These are phyloP conservation scores for Paramecium biaurelia DNA, from an alignment of 73 alveolate genomes.

Conservation along the genomic window DNA sequence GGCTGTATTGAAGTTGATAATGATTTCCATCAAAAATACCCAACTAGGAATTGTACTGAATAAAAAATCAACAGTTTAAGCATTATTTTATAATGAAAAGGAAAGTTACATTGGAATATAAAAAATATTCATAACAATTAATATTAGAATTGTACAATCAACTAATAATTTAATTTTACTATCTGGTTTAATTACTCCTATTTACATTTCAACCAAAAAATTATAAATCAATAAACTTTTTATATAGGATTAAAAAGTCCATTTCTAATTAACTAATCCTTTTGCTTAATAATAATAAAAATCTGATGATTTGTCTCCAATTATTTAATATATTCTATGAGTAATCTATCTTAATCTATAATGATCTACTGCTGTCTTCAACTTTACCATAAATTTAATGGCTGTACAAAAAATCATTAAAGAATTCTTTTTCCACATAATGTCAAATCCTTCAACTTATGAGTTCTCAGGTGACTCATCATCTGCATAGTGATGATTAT, in stretches of 20 bases:
- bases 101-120: slow-evolving; percentile 38
- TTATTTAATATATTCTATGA: neutral
- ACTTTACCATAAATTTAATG: neutral
- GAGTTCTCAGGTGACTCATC: slow-evolving; percentile 34
- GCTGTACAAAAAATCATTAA: neutral
- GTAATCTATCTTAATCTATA: neutral
- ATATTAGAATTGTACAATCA: neutral
- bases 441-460: neutral
- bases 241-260: neutral
- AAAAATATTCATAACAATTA: neutral
- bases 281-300: neutral
- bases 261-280: neutral
- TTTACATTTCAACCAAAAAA: neutral
- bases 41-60: slow-evolving; percentile 24
- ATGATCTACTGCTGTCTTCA: neutral
- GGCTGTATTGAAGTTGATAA: neutral
- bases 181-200: slow-evolving; percentile 9
- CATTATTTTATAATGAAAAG: neutral
- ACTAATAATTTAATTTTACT: neutral
- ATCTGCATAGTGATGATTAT: neutral
- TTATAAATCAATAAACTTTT: neutral
- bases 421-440: neutral
- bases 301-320: slow-evolving; percentile 36
- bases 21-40: slow-evolving; percentile 21
- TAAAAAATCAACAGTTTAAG: slow-evolving; percentile 6